phyloP scores from a whole-genome alignment of 108 stramenopile genomes.

The Fistulifera solaris region DNA sequence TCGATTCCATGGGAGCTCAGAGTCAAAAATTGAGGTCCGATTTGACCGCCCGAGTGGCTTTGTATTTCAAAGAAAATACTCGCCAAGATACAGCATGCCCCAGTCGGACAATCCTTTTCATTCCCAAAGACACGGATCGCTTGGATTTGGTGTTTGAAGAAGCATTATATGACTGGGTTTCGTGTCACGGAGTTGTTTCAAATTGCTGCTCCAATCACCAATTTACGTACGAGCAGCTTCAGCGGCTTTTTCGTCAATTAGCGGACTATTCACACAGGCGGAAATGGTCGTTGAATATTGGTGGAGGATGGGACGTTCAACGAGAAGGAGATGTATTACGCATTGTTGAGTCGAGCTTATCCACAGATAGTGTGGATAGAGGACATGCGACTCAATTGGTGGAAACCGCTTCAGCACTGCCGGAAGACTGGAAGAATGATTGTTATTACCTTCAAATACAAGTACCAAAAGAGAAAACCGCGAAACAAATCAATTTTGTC shows the following conservation, averaged over 20 bases:
- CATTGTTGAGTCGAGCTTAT: conserved; percentile 4
- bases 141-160: conserved; percentile 45
- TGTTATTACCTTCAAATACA: neutral
- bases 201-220: neutral
- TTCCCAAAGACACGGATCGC: conserved; percentile 6
- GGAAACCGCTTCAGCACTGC: neutral
- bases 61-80: conserved; percentile 22
- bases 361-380: conserved; percentile 3
- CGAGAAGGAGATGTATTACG: conserved; percentile 44
- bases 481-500: neutral
- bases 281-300: conserved; percentile 64
- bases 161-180: conserved; percentile 49
- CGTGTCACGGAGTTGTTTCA: conserved; percentile 10
- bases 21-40: conserved; percentile 44
- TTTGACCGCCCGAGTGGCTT: conserved; percentile 25
- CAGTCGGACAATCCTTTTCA: conserved; percentile 2
- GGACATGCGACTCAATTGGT: neutral
- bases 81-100: neutral
- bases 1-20: conserved; percentile 50
- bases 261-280: conserved; percentile 29
- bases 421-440: neutral
- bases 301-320: conserved; percentile 34
- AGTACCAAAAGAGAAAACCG: neutral
- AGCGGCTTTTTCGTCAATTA: conserved; percentile 47
- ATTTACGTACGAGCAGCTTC: conserved; percentile 53